Evolutionary conservation across 768 basidiomycete genomes (phyloP).

Genomic region (Boletellus emodensis): DNA sequence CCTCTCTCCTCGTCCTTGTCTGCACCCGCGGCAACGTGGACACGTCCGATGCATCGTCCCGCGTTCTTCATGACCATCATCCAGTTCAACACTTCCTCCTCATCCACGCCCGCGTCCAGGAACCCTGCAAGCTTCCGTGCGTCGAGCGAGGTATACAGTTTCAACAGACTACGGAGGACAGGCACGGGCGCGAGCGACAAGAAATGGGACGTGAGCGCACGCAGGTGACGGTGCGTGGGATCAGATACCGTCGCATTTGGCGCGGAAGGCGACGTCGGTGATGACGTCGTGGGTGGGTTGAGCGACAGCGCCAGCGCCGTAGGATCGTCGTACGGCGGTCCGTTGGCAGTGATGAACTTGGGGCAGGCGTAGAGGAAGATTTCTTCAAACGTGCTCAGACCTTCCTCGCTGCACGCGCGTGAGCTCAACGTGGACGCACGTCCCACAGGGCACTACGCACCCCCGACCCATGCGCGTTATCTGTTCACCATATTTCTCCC

Average conservation of each 20-base stretch:
- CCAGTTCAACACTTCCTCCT: slow-evolving; percentile 93
- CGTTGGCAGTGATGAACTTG: slow-evolving; percentile 93
- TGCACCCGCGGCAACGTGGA: slow-evolving; percentile 40
- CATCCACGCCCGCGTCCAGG: slow-evolving; percentile 68
- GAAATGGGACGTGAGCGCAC: slow-evolving; percentile 81
- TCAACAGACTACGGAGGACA: slow-evolving; percentile 86
- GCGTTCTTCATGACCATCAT: slow-evolving; percentile 95
- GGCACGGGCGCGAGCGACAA: slow-evolving; percentile 72
- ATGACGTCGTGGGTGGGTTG: slow-evolving; percentile 36
- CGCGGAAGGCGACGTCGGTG: slow-evolving; percentile 25
- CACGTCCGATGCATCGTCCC: slow-evolving; percentile 61
- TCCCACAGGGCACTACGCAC: slow-evolving; percentile 47
- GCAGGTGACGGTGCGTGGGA: slow-evolving; percentile 79
- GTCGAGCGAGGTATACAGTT: slow-evolving; percentile 92
- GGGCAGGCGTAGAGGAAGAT: slow-evolving; percentile 94
- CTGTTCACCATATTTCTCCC: slow-evolving; percentile 93
- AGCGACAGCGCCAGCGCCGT: slow-evolving; percentile 51
- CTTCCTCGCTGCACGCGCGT: slow-evolving; percentile 50
- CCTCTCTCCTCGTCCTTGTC: slow-evolving; percentile 34
- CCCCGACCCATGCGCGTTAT: slow-evolving; percentile 80
- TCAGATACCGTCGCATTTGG: slow-evolving; percentile 38
- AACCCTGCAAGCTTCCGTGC: slow-evolving; percentile 90
- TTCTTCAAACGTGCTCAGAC: slow-evolving; percentile 44
- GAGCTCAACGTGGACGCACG: neutral
- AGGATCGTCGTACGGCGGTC: slow-evolving; percentile 88